Percentiles rank a stretch among this genome's conserved stretches.
Conservation (phyloP, 345 rosid species). For the Lepidium sativum region DNA sequence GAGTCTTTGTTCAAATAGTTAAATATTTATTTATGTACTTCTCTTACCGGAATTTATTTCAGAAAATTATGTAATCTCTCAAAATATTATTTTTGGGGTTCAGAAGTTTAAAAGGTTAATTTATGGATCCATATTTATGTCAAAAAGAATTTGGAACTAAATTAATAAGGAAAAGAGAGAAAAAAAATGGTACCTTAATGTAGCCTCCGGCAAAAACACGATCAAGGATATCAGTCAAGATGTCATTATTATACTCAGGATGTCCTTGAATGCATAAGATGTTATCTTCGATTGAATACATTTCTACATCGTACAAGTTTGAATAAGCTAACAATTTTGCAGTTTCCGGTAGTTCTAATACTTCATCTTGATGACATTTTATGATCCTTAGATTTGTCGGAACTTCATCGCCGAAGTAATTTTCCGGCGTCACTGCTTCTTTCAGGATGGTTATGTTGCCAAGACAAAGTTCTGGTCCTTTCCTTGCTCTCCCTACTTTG, state of each 20-base stretch:
- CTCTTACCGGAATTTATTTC: no score
- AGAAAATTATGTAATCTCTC: no score
- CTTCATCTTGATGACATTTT: conserved; percentile 77
- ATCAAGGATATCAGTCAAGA: conserved; percentile 54
- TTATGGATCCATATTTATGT: no score
- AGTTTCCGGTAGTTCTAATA: conserved; percentile 58
- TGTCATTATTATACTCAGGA: conserved; percentile 80
- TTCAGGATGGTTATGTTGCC: conserved; percentile 50
- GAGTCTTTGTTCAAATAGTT: no score
- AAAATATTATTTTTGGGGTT: no score
- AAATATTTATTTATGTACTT: no score
- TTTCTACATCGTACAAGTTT: no score
- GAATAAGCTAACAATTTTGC: conserved; percentile 66
- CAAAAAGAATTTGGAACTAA: background rate
- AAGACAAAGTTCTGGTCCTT: conserved; percentile 72
- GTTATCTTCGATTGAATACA: no score
- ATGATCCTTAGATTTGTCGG: conserved; percentile 45
- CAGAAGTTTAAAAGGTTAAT: no score
- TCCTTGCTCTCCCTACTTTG: conserved; percentile 49
- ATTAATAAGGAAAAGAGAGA: background rate
- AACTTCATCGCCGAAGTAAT: conserved; percentile 31
- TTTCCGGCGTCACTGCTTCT: conserved; percentile 22
- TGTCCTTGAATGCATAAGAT: conserved; percentile 87
- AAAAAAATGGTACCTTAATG: conserved; percentile 42
- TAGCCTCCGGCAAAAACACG: conserved; percentile 44